Evolutionary conservation across 75 land plant species (phyloP), one percentile per base, ranked within the genome.

Genomic region (Pinus albicaulis): DNA sequence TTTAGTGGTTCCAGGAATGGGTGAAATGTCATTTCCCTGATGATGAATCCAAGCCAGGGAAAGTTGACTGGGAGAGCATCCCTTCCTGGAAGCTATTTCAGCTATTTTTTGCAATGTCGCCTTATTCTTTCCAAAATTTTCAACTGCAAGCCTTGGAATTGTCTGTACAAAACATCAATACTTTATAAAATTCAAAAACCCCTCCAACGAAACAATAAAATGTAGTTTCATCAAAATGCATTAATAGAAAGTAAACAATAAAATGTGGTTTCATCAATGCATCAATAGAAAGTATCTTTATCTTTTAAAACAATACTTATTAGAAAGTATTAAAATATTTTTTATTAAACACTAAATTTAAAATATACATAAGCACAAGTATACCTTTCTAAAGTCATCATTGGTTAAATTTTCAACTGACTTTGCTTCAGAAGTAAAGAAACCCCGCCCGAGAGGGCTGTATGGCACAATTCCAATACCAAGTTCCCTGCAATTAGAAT

Each of bases 11-110:
- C 94, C 89, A 6, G 94, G 92, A 31, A 92, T 89, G 11, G 92
- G 89, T 28, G 81, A 76, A 53, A 86, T 83, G 73, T 86, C 91
- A 58, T 76, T 62, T 48, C 92, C 92, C 64, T 89, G 89, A 80
- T 85, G 86, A 34, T 85, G 86, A 65, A 89, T 83, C 94, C 94
- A 92, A 0, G 94, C 90, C 10, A 92, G 72, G 24, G 92, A 92
- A 23, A 92, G 80, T 75, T 92, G 88, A 20, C 81, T 82, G 7
- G 88, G 72, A 0, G 81, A 78, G 78, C 86, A 89, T 31, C 81
- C 86, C 70, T 92, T 92, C 14, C 63, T 82, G 22, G 76, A 28
- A 17, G 89, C 87, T 56, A 92, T 82, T 70, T 78, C 80, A 66
- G 24, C 36, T 24, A 92, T 68, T 0, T 65, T 60, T 53, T 78